phyloP scores from a whole-genome alignment of 305 asterid species.

The Solanum hybrid region DNA sequence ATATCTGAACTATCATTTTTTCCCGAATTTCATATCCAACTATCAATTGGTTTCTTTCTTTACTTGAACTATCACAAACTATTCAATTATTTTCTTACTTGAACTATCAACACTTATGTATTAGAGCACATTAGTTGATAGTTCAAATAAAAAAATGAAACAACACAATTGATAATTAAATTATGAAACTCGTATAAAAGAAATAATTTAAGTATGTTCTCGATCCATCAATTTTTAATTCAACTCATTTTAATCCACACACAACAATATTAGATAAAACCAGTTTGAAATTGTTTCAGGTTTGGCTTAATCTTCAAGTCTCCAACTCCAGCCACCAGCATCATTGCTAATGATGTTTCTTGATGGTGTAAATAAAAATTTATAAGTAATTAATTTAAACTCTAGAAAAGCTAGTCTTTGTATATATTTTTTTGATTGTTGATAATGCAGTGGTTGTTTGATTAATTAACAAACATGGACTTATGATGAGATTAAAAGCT shows the following conservation, averaged over 20 bases:
- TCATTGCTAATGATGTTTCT: neutral
- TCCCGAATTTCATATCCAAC: neutral
- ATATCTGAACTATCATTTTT: neutral
- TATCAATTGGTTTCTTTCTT: neutral
- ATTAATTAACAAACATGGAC: neutral
- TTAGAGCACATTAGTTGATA: neutral
- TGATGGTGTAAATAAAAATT: neutral
- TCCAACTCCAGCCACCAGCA: neutral
- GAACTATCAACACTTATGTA: neutral
- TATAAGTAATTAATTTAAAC: neutral
- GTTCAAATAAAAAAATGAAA: neutral
- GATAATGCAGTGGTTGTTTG: neutral
- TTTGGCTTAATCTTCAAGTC: neutral
- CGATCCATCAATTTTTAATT: neutral
- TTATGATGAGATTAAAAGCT: neutral
- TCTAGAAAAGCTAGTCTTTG: neutral
- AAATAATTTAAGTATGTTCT: neutral
- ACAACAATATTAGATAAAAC: neutral
- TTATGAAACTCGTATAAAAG: accelerated
- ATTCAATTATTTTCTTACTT: neutral
- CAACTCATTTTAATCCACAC: neutral
- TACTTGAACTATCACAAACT: neutral
- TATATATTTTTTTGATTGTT: neutral
- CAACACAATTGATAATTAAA: neutral
- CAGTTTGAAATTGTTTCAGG: neutral